Conservation (phyloP, 129 eudicot genomes). For the Tanacetum coccineum region DNA sequence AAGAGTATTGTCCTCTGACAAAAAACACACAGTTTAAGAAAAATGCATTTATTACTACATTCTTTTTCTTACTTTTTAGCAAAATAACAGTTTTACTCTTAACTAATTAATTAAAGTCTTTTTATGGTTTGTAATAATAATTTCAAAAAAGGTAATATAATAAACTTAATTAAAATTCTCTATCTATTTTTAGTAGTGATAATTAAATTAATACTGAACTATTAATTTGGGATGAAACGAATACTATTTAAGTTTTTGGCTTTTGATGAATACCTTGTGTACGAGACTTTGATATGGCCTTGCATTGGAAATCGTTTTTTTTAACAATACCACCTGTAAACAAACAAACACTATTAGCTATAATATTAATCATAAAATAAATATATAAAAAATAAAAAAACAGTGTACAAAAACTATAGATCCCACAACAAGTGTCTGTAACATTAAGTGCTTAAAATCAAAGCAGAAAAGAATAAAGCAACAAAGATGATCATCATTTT, state of each 20-base stretch:
- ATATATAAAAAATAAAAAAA: neutral
- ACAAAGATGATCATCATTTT: constrained; percentile 6
- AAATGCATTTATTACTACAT: too few species aligned
- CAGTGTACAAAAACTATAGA: neutral
- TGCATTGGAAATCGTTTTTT: constrained; percentile 31
- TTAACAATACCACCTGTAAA: constrained; percentile 22
- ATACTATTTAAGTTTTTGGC: neutral
- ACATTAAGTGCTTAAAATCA: constrained; percentile 24
- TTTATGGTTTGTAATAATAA: too few species aligned
- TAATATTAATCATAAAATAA: neutral
- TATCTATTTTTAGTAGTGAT: too few species aligned
- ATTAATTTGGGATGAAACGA: too few species aligned
- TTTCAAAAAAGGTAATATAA: too few species aligned
- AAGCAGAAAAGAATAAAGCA: constrained; percentile 35
- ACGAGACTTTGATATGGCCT: constrained; percentile 53
- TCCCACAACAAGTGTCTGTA: neutral
- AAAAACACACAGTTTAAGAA: too few species aligned
- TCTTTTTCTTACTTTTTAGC: too few species aligned
- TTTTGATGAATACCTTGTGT: constrained; percentile 40
- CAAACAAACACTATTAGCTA: neutral
- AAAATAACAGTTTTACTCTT: too few species aligned
- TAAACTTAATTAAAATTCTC: too few species aligned
- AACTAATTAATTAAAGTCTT: too few species aligned
- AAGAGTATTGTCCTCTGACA: too few species aligned
- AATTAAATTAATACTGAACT: too few species aligned